Conservation (phyloP, 2,329 filamentous ascomycete species). For the Colletotrichum chlorophyti region DNA sequence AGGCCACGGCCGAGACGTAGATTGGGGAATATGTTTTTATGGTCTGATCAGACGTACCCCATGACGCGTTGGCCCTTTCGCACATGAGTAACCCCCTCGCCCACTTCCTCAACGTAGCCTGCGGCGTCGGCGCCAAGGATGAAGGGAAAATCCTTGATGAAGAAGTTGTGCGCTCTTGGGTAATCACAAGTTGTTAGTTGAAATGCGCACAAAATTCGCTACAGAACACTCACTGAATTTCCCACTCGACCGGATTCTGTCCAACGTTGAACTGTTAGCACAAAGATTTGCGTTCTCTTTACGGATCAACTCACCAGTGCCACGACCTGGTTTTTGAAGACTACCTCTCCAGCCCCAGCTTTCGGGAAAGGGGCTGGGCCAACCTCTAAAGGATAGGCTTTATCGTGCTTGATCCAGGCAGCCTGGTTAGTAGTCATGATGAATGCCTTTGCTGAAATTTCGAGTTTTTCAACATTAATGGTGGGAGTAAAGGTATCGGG, state of each 20-base stretch:
- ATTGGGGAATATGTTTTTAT: too few species aligned
- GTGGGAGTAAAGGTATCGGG: too few species aligned
- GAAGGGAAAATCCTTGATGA: conserved; percentile 35
- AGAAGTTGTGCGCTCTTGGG: conserved; percentile 12
- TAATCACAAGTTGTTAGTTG: too few species aligned
- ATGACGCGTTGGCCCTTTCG: conserved; percentile 35
- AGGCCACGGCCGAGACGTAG: too few species aligned
- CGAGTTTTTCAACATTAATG: neutral
- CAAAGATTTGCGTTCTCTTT: too few species aligned
- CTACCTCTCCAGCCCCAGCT: conserved; percentile 30
- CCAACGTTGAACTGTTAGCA: conserved; percentile 30
- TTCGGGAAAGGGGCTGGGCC: neutral
- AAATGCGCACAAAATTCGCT: conserved; percentile 30
- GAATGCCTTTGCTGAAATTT: neutral
- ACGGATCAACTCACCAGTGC: conserved; percentile 31
- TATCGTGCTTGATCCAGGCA: conserved; percentile 11
- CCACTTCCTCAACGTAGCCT: conserved; percentile 35
- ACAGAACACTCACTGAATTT: conserved; percentile 33
- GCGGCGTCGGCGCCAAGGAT: conserved; percentile 40
- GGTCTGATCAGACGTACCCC: conserved; percentile 37
- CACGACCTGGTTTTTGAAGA: conserved; percentile 36
- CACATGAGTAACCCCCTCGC: conserved; percentile 31
- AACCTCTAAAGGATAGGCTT: neutral
- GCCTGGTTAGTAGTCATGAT: conserved; percentile 2
- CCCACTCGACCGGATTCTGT: conserved; percentile 34